Evolutionary conservation across 2,329 filamentous ascomycete species (phyloP).

Genomic region (Fusarium sulawesiense): DNA sequence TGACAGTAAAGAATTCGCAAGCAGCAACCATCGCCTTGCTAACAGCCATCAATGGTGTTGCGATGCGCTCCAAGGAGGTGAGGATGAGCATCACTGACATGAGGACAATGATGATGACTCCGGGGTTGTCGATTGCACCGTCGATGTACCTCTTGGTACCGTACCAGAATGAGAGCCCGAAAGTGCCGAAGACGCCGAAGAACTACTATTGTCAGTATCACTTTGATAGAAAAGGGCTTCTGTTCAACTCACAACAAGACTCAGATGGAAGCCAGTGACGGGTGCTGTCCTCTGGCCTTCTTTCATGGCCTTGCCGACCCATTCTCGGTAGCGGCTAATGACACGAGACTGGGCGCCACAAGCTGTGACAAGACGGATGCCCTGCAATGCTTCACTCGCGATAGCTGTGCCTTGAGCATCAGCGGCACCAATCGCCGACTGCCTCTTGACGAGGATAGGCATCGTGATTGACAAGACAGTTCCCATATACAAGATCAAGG

Average conservation of each 20-base stretch:
- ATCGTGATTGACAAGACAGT: constrained; percentile 47
- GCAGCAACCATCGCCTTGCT: constrained; percentile 47
- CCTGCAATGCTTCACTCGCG: constrained; percentile 57
- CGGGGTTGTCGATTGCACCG: constrained; percentile 50
- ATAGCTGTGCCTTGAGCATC: constrained; percentile 55
- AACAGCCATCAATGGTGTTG: constrained; percentile 54
- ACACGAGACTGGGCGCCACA: constrained; percentile 57
- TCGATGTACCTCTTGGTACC: constrained; percentile 53
- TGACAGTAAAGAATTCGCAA: constrained; percentile 47
- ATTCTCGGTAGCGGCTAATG: constrained; percentile 52
- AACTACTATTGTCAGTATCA: constrained; percentile 35
- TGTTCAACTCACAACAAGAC: constrained; percentile 21
- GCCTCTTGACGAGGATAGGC: constrained; percentile 33
- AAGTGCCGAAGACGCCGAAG: constrained; percentile 51
- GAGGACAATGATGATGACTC: constrained; percentile 53
- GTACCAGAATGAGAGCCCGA: constrained; percentile 59
- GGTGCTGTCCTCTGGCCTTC: constrained; percentile 51
- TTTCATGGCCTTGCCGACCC: constrained; percentile 52
- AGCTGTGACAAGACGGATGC: constrained; percentile 57
- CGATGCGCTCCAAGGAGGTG: constrained; percentile 52
- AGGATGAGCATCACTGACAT: constrained; percentile 55
- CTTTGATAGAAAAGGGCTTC: fast-evolving
- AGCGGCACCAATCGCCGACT: constrained; percentile 31
- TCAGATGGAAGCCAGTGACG: constrained; percentile 27
- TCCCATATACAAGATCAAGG: constrained; percentile 58